Base-by-base conservation (phyloP, 2,329 filamentous ascomycete species). In the Cladosporium sphaerospermum region DNA sequence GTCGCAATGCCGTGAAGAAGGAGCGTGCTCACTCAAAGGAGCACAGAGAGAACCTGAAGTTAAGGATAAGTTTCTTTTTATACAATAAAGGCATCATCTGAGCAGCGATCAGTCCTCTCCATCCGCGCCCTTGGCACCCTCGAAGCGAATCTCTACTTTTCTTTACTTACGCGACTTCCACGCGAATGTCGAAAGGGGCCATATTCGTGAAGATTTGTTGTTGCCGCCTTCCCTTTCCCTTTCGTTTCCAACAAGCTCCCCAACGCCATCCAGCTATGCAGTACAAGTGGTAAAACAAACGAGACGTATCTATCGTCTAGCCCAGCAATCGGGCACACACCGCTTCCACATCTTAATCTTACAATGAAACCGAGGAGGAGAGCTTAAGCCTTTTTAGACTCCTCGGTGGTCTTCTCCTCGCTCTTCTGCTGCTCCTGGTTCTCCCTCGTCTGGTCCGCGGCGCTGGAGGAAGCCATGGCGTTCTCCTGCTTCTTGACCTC, bases 401-500 rank as follows among this genome's bases (percentile, higher is more conserved):
- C 48, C 39, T 50, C 47, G 23, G 23, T 28, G 23, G 23, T 4
- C 3, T 18, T 34, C 18, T 47, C 32, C 9, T 1, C 34, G 10
- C 16, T 9, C 9, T 23, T 28, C 18, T 28, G 14, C 45, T 39
- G 16, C 33, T 47, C 45, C 14, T n/a, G n/a, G 11, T 23, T 47
- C 45, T 47, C 45, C 3, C 45, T n/a, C 2, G 45, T 47, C 18
- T 47, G 45, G 13, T 51, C 48, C 4, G 48, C 48, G 9, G 48
- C 48, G 3, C 37, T 33, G 5, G 40, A 44, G 31, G 40, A 28
- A 13, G 48, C 40, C 40, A 51, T 51, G 33, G 48, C 48, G 13
- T 51, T 51, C 40, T 51, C 48, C 40, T 51, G 48, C 48, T 51
- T 53, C 50, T 45, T 54, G 39, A 47, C 45, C 45, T 54, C 52